Percentiles rank a stretch among this genome's conserved stretches.
These are phyloP conservation scores for Aureobasidium sp. DNA, from an alignment of 2,329 filamentous ascomycete species.

Conservation along the genomic window DNA sequence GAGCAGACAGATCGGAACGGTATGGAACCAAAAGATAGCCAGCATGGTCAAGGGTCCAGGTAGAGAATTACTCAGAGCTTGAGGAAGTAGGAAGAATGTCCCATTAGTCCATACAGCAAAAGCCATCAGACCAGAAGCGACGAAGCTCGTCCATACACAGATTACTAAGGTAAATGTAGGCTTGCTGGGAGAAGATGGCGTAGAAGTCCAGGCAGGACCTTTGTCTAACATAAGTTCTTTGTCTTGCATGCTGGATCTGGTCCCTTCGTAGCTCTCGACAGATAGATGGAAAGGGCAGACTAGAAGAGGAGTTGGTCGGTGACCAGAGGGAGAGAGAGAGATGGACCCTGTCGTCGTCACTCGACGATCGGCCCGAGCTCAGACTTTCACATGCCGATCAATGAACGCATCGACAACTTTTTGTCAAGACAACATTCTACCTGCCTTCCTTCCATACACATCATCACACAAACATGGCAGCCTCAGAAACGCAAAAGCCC, in stretches of 20 bases:
- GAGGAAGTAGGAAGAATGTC: not conserved
- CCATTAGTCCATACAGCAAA: not conserved
- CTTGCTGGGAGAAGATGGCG: not conserved
- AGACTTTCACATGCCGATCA: conserved; percentile 5
- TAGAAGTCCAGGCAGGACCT: not conserved
- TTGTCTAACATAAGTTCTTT: not conserved
- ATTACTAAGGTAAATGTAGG: not conserved
- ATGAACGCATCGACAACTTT: conserved; percentile 3
- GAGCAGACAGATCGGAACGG: not conserved
- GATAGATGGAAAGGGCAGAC: not conserved
- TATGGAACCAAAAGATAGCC: not conserved
- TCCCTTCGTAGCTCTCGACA: not conserved
- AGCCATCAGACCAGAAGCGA: not conserved
- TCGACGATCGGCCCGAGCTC: not conserved
- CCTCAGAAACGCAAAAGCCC: conserved; percentile 19
- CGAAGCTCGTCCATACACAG: not conserved
- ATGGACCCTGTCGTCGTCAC: not conserved
- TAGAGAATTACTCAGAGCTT: not conserved
- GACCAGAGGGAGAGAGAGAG: not conserved
- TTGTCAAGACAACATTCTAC: not conserved
- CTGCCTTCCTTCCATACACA: too few relatives aligned
- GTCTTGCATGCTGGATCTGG: not conserved
- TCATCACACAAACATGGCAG: not conserved
- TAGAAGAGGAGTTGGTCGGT: too few relatives aligned
- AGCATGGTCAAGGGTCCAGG: not conserved